Evolutionary conservation across 306 rosid species (phyloP), one percentile per base, ranked within the genome.

Genomic region (Oxytropis ochrocephala): DNA sequence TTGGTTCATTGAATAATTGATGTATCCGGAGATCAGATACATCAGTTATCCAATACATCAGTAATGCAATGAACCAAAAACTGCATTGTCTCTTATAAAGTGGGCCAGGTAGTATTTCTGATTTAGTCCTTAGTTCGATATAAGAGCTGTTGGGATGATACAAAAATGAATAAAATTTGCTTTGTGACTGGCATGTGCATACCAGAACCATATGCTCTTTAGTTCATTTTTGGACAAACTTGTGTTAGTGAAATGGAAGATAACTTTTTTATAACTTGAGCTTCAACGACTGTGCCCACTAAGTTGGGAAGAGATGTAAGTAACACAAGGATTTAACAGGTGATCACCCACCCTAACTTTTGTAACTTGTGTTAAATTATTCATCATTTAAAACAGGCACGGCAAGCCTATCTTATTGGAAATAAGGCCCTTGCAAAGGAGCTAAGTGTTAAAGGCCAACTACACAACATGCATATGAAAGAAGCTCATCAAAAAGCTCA

Each of bases 401-500:
- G 94, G 5, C 98, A 93, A 81, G 98, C 98, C 4, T 93, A 90
- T 82, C 86, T 90, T 36, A 48, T 90, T 27, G 98, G 98, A 43
- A 93, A 93, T 69, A 93, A 93, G 74, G 93, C 98, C 69, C 78
- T 90, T 43, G 98, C 98, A 56, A 93, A 90, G 87, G 98, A 93
- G 35, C 79, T 93, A 74, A 85, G 98, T 56, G 91, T 49, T 14
- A 90, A 93, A 78, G 98, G 97, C 74, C 97, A 93, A 79, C 74
- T 93, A 46, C 91, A 93, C 84, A 93, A 86, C 83, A 79, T 85
- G 87, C 97, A 85, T 57, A 93, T 90, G 98, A 93, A 93, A 81
- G 91, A 88, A 52, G 97, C 98, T 68, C 98, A 93, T 74, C 97
- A 87, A 70, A 90, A 91, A 69, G 97, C 98, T 56, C 97, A 93